A percentile compares a stretch with the other conserved stretches of the same genome.
Conservation (phyloP, 805 yeast genomes). For the Candida chauliodis region DNA sequence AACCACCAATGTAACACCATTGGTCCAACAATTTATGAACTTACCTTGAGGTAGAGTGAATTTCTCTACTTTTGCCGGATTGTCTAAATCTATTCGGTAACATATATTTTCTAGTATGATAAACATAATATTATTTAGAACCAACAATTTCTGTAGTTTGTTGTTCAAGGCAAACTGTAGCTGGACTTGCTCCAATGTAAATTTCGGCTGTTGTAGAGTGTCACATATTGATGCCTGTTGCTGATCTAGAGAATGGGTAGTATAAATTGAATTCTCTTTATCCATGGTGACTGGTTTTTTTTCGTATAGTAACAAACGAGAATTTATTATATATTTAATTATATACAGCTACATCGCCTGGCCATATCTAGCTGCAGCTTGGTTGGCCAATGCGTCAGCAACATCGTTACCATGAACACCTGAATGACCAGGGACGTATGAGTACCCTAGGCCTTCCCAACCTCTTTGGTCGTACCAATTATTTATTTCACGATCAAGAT, state of each 20-base stretch:
- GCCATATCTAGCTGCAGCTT: slow-evolving; percentile 44
- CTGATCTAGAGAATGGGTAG: slow-evolving; percentile 10
- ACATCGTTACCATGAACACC: slow-evolving; percentile 68
- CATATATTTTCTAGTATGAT: slow-evolving; percentile 21
- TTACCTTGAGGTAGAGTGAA: slow-evolving; percentile 18
- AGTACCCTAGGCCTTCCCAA: slow-evolving; percentile 41
- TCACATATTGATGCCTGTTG: slow-evolving; percentile 10
- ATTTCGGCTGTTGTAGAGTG: slow-evolving; percentile 17
- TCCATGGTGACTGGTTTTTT: no score
- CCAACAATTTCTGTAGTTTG: slow-evolving; percentile 23
- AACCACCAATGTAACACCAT: slow-evolving; percentile 32
- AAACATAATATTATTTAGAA: slow-evolving; percentile 34
- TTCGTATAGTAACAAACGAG: no score
- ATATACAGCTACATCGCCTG: not conserved
- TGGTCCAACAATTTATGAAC: slow-evolving; percentile 32
- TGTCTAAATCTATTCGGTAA: slow-evolving; percentile 29
- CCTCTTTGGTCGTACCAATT: slow-evolving; percentile 27
- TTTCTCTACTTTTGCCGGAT: slow-evolving; percentile 30
- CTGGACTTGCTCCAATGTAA: slow-evolving; percentile 35
- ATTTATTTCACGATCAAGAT: slow-evolving; percentile 31
- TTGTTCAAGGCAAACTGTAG: slow-evolving; percentile 33
- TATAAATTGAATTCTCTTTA: slow-evolving; percentile 8
- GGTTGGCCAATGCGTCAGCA: slow-evolving; percentile 73
- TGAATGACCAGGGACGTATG: slow-evolving; percentile 71
- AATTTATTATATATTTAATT: no score